Evolutionary conservation across 495 filamentous ascomycete genomes (phyloP), one percentile per base, ranked within the genome.

Genomic region (Hypoxylon perforatum): DNA sequence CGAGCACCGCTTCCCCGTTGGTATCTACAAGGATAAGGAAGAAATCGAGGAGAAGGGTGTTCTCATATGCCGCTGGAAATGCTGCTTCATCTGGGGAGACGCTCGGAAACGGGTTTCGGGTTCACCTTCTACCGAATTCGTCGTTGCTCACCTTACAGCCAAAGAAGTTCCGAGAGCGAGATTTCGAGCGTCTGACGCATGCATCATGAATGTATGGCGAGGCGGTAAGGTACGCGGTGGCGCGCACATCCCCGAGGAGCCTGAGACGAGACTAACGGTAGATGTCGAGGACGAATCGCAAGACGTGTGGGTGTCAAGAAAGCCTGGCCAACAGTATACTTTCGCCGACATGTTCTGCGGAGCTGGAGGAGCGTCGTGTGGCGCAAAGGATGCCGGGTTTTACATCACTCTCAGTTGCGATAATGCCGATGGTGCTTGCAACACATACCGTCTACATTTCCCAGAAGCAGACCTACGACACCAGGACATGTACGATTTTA

Each of bases 321-420:
- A 65, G 4, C 70, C 30, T 0, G 75, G 74, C 0, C 80, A 84
- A 11, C 55, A 73, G 21, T 93, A 92, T 55, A 88, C 86, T 0
- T 87, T 91, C 25, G 88, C 85, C 0, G 92, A 95, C 69, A 82
- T 80, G 1, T 94, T 93, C 65, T 91, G 89, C 54, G 92, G 93
- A 3, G 90, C 84, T 30, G 93, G 93, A 1, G 92, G 93, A 2
- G 83, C 88, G 2, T 92, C 91, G 0, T 81, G 85, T 28, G 92
- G 91, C 1, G 92, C 92, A 0, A 56, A 74, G 15, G 73, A 79
- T 23, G 89, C 91, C 0, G 90, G 90, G 0, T 64, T 93, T 1
- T 63, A 79, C 0, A 61, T 91, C 2, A 76, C 77, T 17, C 88
- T 88, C 76, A 87, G 83, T 0, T 84, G 93, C 7, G 93, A 97